Conservation (phyloP, 2,329 filamentous ascomycete species). For the Pezicula carpinea region DNA sequence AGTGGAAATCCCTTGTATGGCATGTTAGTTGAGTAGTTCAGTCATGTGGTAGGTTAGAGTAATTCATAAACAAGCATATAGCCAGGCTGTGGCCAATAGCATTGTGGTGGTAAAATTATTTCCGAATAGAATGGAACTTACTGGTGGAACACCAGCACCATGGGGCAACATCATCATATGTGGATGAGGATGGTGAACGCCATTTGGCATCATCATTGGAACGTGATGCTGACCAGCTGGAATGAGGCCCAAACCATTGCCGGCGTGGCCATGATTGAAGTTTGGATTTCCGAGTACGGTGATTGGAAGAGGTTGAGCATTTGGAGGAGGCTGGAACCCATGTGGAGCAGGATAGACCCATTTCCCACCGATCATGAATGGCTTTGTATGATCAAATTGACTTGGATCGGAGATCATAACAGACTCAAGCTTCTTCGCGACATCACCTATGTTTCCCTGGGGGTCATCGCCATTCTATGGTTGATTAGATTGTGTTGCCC, state of each 20-base stretch:
- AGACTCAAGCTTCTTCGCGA: conserved; percentile 7
- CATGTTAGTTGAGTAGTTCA: too few species aligned
- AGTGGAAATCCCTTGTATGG: too few species aligned
- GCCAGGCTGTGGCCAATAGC: too few species aligned
- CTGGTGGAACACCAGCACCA: not conserved
- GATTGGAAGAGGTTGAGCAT: conserved; percentile 19
- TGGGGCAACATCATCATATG: not conserved
- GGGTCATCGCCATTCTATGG: not conserved
- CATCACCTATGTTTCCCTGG: not conserved
- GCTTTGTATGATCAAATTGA: conserved; percentile 29
- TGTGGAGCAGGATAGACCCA: conserved; percentile 24
- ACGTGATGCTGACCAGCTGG: conserved; percentile 14
- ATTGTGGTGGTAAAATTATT: too few species aligned
- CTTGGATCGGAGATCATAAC: conserved; percentile 29
- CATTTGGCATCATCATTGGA: conserved; percentile 14
- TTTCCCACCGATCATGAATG: conserved; percentile 29
- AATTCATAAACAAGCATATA: too few species aligned
- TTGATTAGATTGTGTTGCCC: not conserved
- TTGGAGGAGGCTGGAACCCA: conserved; percentile 20
- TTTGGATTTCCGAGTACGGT: conserved; percentile 23
- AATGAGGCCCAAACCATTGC: conserved; percentile 11
- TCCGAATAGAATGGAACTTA: not conserved
- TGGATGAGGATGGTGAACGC: conserved; percentile 3
- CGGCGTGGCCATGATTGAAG: conserved; percentile 11
- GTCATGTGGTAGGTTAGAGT: too few species aligned